phyloP scores from a whole-genome alignment of 2,329 filamentous ascomycete species.

The Fusarium fracticaudum region DNA sequence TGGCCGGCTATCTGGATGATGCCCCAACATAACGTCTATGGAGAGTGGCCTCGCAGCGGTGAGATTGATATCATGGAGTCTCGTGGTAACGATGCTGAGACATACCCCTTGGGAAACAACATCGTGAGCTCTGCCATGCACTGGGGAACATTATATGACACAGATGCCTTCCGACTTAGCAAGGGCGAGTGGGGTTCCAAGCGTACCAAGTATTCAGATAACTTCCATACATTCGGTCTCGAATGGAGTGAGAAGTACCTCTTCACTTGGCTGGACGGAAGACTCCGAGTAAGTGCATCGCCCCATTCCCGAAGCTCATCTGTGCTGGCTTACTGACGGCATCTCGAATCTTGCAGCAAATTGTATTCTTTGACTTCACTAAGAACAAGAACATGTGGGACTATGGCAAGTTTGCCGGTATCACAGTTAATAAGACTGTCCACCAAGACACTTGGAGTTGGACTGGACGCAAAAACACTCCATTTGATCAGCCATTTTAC shows the following conservation, averaged over 20 bases:
- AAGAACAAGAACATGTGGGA: constrained; percentile 44
- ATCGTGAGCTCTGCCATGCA: constrained; percentile 54
- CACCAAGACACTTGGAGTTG: constrained; percentile 55
- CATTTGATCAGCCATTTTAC: constrained; percentile 61
- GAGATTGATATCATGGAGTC: constrained; percentile 47
- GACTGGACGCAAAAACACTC: constrained; percentile 51
- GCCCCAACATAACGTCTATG: too few species aligned
- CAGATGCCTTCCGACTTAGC: neutral
- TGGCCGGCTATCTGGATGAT: too few species aligned
- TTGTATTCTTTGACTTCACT: constrained; percentile 46
- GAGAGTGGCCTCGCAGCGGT: too few species aligned
- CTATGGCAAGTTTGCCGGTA: constrained; percentile 52
- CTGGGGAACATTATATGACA: constrained; percentile 48
- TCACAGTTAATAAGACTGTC: constrained; percentile 52
- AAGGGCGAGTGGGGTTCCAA: constrained; percentile 41
- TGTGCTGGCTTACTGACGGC: neutral
- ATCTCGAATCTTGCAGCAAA: constrained; percentile 20
- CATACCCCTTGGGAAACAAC: constrained; percentile 47
- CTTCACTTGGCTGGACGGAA: constrained; percentile 61
- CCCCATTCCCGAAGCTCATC: neutral
- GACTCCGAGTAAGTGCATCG: constrained; percentile 46
- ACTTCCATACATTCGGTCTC: constrained; percentile 60
- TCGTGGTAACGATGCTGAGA: constrained; percentile 57
- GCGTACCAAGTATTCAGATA: constrained; percentile 48
- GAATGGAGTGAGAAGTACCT: constrained; percentile 62